Evolutionary conservation across 176 grass and related monocot species (phyloP), one percentile per base, ranked within the genome.

Genomic region (Hsuehochloa calcarea): DNA sequence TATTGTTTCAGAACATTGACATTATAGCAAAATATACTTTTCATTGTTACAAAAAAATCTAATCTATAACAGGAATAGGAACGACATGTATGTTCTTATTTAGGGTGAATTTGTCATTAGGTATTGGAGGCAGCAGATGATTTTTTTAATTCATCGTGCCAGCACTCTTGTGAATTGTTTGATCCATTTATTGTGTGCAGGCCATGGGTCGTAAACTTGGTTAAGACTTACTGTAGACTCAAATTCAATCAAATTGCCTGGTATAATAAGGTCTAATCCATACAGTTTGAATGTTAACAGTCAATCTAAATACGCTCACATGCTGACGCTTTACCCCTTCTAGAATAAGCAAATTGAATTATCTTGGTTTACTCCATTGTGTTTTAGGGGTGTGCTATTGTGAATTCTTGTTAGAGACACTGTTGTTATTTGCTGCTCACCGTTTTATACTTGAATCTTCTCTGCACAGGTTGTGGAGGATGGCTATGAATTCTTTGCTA

Each of bases 401-500:
- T 65, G 14, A 54, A 64, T 55, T 77, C 37, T 44, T 68, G 51
- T 79, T 66, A 22, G 27, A 64, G 27, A 20, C 6, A 47, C 16
- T 90, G 16, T 38, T 11, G 45, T 65, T 46, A 41, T 60, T 74
- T 90, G 12, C 8, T 8, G 11, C 73, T 11, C 15, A 72, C n/a
- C 83, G 35, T 0, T 39, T 54, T 68, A 22, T 49, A 34, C 27
- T 46, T 22, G 14, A 61, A 79, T 61, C 31, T 84, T 60, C 50
- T 84, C 3, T 73, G 22, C 37, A 35, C 58, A 94, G 90, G 90
- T 94, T 10, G 92, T 94, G 34, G 92, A 94, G 80, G 92, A 94
- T 72, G 92, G 92, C 6, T 94, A 94, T 76, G 90, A 92, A 75
- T 94, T 94, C 76, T 94, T 94, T 76, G 92, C 92, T 14, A 92